Base-by-base conservation (phyloP, 805 yeast species). In the Lachancea nothofagi region DNA sequence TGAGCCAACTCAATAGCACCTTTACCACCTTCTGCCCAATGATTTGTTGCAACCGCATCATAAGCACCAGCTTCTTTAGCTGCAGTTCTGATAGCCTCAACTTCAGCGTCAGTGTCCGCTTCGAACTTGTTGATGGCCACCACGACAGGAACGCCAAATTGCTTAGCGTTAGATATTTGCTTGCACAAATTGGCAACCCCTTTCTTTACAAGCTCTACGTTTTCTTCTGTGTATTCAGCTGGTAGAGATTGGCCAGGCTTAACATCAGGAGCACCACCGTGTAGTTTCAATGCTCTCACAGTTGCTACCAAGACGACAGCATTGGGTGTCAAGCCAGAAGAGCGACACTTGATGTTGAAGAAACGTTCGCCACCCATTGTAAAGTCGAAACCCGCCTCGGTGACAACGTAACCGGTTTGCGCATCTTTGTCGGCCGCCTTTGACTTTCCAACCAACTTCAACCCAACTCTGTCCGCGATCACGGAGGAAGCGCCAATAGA, bases 341-440 rank as follows among this genome's bases (percentile, higher is more conserved):
- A 74, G 62, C 97, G 80, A 65, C 97, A 88, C 70, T 90, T 90
- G 64, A 90, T 90, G 70, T 90, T 87, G 66, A 90, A 77, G 69
- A 90, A 90, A 57, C 97, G 77, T 71, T 90, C 98, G 53, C 97
- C 97, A 50, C 98, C 98, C 97, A 90, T 90, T 35, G 97, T 90
- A 72, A 93, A 90, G 66, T 90, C 97, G 67, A 90, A 90, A 38
- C 98, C 98, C 28, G 97, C 97, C 65, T 90, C 98, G 36, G 98
- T 90, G 45, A 90, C 86, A 40, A 88, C 97, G 59, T 77, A 90
- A 50, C 97, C 97, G 45, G 71, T 69, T 39, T 78, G 73, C 59
- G 47, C 74, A 64, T 45, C 44, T 13, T 40, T 36, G 7, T 33
- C 40, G 13, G 43, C 18, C 56, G 71, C 65, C 29, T 69, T 65